These are phyloP conservation scores for Garcia nutans DNA, from an alignment of 345 rosid species.

Conservation along the genomic window DNA sequence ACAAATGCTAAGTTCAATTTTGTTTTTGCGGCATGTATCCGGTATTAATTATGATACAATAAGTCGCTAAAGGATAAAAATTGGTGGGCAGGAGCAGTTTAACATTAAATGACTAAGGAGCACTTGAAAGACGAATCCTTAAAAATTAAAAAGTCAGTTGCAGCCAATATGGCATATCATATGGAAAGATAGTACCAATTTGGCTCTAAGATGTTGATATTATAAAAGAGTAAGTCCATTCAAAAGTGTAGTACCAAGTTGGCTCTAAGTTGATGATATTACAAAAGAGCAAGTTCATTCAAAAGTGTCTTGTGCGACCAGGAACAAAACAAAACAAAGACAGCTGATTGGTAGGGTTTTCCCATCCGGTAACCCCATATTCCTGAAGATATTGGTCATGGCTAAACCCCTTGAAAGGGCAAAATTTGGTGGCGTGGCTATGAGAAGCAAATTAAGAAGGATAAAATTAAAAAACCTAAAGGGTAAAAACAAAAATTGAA, in stretches of 20 bases:
- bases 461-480: no score
- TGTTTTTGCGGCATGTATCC: conserved; percentile 31
- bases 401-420: conserved; percentile 19
- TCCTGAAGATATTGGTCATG: neutral
- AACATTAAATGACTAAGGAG: neutral
- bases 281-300: neutral
- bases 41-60: conserved; percentile 20
- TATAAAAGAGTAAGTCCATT: neutral
- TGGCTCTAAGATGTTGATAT: neutral
- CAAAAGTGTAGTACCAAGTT: conserved; percentile 1
- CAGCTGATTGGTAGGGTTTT: neutral
- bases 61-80: neutral
- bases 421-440: conserved; percentile 22
- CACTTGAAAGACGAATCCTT: neutral
- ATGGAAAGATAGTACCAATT: neutral
- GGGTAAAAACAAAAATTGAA: conserved; percentile 11
- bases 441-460: conserved; percentile 16
- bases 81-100: neutral
- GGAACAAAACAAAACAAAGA: neutral
- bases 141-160: no score
- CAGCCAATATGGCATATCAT: no score
- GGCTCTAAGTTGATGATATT: neutral
- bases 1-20: conserved; percentile 32
- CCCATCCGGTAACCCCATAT: neutral
- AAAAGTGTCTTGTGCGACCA: neutral